These are phyloP conservation scores for Amphirosellinia nigrospora DNA, from an alignment of 495 filamentous ascomycete species.

Conservation along the genomic window DNA sequence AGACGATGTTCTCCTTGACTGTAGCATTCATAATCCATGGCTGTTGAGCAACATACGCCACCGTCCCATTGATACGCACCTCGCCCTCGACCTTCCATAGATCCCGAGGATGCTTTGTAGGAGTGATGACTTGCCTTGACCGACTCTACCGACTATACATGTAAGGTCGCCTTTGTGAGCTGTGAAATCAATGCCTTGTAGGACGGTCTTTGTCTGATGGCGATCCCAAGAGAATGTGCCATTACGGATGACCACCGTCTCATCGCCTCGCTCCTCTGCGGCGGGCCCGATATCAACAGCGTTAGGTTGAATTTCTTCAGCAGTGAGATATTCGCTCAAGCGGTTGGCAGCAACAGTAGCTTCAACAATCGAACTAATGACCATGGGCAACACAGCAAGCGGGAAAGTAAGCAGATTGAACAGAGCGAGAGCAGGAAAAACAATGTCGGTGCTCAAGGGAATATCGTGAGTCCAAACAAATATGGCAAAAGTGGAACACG, in stretches of 20 bases:
- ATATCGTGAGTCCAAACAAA: conserved; percentile 82
- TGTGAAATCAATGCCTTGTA: conserved; percentile 78
- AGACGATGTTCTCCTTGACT: conserved; percentile 95
- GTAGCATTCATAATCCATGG: conserved; percentile 98
- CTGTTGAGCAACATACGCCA: conserved; percentile 91
- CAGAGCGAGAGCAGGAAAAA: conserved; percentile 88
- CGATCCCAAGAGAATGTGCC: conserved; percentile 96
- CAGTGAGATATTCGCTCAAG: conserved; percentile 81
- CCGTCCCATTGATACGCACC: conserved; percentile 77
- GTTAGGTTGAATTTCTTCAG: conserved; percentile 89
- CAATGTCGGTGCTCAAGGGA: conserved; percentile 90
- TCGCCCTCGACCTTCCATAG: conserved; percentile 88
- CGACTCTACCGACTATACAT: conserved; percentile 95
- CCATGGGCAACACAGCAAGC: conserved; percentile 92
- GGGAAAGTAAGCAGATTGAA: conserved; percentile 97
- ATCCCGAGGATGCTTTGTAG: conserved; percentile 88
- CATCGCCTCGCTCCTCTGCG: conserved; percentile 76
- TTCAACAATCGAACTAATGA: conserved; percentile 95
- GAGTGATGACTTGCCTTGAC: conserved; percentile 91
- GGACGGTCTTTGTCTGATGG: conserved; percentile 60
- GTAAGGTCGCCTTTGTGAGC: conserved; percentile 89
- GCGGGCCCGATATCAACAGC: conserved; percentile 74
- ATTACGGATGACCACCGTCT: conserved; percentile 80
- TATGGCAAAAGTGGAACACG: conserved; percentile 93
- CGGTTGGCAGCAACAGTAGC: conserved; percentile 90